Conservation (phyloP, 306 rosid species). For the Ziziphus jujuba region DNA sequence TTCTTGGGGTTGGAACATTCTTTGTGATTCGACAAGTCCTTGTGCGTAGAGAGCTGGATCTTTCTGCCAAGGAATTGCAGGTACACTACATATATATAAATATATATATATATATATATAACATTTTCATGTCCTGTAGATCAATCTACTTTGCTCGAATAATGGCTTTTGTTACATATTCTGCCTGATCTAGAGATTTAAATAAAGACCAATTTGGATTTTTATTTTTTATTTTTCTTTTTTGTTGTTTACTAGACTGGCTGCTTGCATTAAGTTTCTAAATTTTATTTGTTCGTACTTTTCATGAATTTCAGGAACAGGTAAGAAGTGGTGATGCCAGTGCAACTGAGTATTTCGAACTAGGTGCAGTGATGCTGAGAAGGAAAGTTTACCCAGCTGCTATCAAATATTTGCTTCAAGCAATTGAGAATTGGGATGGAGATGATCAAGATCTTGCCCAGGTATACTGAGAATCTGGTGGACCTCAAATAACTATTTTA, state of each 20-base stretch:
- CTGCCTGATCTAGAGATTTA: slow-evolving; percentile 21
- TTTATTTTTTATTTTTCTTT: too few species aligned
- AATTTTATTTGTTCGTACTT: not conserved
- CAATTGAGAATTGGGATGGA: slow-evolving; percentile 96
- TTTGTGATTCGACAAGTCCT: slow-evolving; percentile 93
- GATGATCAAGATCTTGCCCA: slow-evolving; percentile 93
- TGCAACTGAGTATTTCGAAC: slow-evolving; percentile 91
- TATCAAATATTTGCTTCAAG: slow-evolving; percentile 81
- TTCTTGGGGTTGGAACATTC: slow-evolving; percentile 85
- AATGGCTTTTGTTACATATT: not conserved
- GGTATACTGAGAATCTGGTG: too few species aligned
- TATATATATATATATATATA: too few species aligned
- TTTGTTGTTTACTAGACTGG: slow-evolving; percentile 6
- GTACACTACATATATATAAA: slow-evolving; percentile 44
- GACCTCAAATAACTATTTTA: too few species aligned
- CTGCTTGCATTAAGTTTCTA: slow-evolving; percentile 12
- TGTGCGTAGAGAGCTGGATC: slow-evolving; percentile 95
- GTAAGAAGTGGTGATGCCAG: slow-evolving; percentile 94
- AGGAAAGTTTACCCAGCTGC: slow-evolving; percentile 96
- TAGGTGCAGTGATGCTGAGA: slow-evolving; percentile 97
- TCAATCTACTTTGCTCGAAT: slow-evolving; percentile 5
- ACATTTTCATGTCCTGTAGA: slow-evolving; percentile 17
- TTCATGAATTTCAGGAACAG: slow-evolving; percentile 62
- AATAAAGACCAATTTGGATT: not conserved
- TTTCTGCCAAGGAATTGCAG: slow-evolving; percentile 97